phyloP scores from a whole-genome alignment of 441 rosid genomes.

The Gossypium davidsonii region DNA sequence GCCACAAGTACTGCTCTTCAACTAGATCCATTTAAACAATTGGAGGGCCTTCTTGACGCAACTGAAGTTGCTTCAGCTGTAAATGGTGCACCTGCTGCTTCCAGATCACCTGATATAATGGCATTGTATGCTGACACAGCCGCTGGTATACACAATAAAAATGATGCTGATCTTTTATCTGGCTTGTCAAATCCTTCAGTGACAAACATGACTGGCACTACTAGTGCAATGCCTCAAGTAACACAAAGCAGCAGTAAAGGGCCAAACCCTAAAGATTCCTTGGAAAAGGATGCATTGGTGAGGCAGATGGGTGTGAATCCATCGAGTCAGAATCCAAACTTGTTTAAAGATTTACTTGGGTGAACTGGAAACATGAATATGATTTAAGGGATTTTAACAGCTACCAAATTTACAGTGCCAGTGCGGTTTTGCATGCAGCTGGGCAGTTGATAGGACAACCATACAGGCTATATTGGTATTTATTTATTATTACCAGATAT shows the following conservation, averaged over 20 bases:
- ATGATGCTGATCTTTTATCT: slow-evolving; percentile 33
- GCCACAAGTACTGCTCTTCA: slow-evolving; percentile 26
- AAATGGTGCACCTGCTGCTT: slow-evolving; percentile 18
- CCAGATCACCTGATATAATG: slow-evolving; percentile 44
- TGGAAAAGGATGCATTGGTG: slow-evolving; percentile 86
- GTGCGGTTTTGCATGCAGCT: background rate
- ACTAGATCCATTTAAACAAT: slow-evolving; percentile 76
- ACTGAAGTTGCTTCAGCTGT: slow-evolving; percentile 29
- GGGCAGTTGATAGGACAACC: background rate
- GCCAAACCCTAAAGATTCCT: slow-evolving; percentile 60
- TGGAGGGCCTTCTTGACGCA: slow-evolving; percentile 78
- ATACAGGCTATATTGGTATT: background rate
- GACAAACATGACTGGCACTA: slow-evolving; percentile 24
- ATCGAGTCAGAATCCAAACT: slow-evolving; percentile 75
- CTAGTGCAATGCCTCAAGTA: slow-evolving; percentile 5
- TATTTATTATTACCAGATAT: background rate
- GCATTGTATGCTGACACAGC: slow-evolving; percentile 44
- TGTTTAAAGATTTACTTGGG: slow-evolving; percentile 83
- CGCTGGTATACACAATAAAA: slow-evolving; percentile 24
- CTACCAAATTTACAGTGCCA: background rate
- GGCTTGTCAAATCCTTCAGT: slow-evolving; percentile 30
- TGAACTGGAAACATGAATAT: slow-evolving; percentile 17
- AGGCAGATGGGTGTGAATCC: slow-evolving; percentile 98
- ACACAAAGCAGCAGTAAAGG: slow-evolving; percentile 45
- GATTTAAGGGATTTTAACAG: background rate